Base-by-base conservation (phyloP, 2,329 filamentous ascomycete species). In the Aspergillus latus region DNA sequence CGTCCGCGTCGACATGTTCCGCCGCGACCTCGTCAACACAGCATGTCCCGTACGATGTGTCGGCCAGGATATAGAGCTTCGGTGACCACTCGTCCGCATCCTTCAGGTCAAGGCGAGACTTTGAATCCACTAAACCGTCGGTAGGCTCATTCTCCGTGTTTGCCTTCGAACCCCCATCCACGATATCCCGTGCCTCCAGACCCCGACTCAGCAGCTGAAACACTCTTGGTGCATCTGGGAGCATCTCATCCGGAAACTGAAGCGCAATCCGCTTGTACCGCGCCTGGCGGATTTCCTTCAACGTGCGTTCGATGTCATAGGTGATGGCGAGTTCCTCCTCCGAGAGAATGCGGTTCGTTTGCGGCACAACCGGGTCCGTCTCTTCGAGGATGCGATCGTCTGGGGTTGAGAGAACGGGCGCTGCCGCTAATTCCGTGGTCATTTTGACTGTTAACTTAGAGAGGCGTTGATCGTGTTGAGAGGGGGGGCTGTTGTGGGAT, bases 21-120 rank as follows among this genome's bases (percentile, higher is more conserved):
- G 94, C 94, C 0, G 94, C 94, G 40, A 97, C 88, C 76, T 99
- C 94, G 68, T 99, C 94, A 15, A 97, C 92, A 68, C 94, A 99
- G 76, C 94, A 99, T 0, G 93, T 88, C 58, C 94, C 95, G 74
- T 97, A 99, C 1, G 93, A 97, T 2, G 94, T 97, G 73, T 99
- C 94, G 32, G 88, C 94, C 15, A 99, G 79, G 59, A 99, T 92
- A 65, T 89, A 96, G 51, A 97, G 80, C 43, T 74, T 76, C 7
- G 72, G 69, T 2, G 74, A 64, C 36, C 61, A 59, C 8, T 68
- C 64, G 1, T 50, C 47, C 8, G 54, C 55, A 16, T 67, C 62
- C 11, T 62, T 58, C 43, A 70, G 59, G 10, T 61, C 64, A 3
- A 74, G 59, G 37, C 65, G 64, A 44, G 66, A 64, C 29, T 68